Percentiles rank a stretch among this genome's conserved stretches.
These are phyloP conservation scores for Tricholoma terreum DNA, from an alignment of 768 basidiomycete species.

Conservation along the genomic window DNA sequence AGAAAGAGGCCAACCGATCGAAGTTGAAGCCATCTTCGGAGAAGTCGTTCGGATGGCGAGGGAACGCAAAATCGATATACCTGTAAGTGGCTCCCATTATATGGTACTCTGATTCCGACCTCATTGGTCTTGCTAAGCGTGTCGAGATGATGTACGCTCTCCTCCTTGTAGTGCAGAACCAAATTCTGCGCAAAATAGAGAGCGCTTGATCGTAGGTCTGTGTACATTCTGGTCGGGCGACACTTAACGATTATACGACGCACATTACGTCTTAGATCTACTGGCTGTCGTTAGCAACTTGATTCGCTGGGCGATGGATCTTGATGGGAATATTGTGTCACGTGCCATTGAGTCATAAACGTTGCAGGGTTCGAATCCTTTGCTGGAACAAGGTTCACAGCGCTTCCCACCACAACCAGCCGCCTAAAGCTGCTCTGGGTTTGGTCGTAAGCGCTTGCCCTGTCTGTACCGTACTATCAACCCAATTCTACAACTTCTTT, in stretches of 20 bases:
- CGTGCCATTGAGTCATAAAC: neutral
- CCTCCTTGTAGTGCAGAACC: constrained; percentile 59
- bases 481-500: neutral
- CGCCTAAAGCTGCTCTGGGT: constrained; percentile 1
- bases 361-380: neutral
- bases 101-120: neutral
- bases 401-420: constrained; percentile 16
- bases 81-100: constrained; percentile 38
- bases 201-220: neutral
- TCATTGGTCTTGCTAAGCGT: constrained; percentile 34
- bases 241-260: no score
- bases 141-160: constrained; percentile 60
- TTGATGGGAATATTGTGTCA: neutral
- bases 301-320: no score
- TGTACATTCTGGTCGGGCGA: neutral
- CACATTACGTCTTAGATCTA: no score
- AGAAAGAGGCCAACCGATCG: constrained; percentile 53
- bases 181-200: constrained; percentile 43
- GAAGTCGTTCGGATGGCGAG: constrained; percentile 55
- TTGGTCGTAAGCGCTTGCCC: constrained; percentile 14
- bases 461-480: neutral
- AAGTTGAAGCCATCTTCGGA: constrained; percentile 66
- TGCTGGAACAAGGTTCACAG: neutral
- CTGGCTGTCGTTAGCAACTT: neutral
- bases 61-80: constrained; percentile 41